phyloP scores from a whole-genome alignment of 2,329 filamentous ascomycete genomes.

The Colletotrichum higginsianum region DNA sequence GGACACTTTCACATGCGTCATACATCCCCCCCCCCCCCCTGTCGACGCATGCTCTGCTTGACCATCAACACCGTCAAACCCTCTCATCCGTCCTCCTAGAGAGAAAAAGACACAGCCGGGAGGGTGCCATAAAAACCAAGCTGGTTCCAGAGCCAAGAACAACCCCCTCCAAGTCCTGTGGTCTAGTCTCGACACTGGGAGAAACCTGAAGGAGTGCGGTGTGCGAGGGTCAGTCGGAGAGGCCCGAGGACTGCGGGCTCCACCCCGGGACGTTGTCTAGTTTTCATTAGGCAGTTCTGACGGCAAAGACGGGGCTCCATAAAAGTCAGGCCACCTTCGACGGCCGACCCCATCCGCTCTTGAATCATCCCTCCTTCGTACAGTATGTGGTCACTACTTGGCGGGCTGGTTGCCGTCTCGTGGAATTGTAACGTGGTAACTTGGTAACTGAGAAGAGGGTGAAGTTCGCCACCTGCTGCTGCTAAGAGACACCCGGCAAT shows the following conservation, averaged over 20 bases:
- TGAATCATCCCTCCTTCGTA: conserved; percentile 33
- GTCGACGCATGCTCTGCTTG: conserved; percentile 5
- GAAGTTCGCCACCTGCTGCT: neutral
- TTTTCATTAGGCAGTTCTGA: conserved; percentile 26
- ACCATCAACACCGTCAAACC: neutral
- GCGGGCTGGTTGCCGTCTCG: neutral
- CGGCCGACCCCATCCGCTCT: conserved; percentile 31
- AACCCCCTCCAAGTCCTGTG: neutral
- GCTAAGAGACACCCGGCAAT: conserved; percentile 1
- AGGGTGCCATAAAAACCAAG: neutral
- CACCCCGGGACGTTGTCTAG: conserved; percentile 35
- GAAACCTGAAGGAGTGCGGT: neutral
- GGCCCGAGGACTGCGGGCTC: conserved; percentile 25
- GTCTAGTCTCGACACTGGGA: neutral
- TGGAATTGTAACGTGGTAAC: neutral
- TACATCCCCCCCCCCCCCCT: neutral
- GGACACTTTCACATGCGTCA: conserved; percentile 33
- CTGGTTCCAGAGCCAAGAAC: neutral
- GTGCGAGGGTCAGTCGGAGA: conserved; percentile 23
- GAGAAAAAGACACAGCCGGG: neutral
- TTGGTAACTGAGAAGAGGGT: neutral
- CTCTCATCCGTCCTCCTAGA: neutral
- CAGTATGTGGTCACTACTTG: neutral
- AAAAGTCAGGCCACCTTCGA: conserved; percentile 41
- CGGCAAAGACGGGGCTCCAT: conserved; percentile 23